phyloP scores from a whole-genome alignment of 2,329 filamentous ascomycete species.

The Paracoccidioides lutzii region DNA sequence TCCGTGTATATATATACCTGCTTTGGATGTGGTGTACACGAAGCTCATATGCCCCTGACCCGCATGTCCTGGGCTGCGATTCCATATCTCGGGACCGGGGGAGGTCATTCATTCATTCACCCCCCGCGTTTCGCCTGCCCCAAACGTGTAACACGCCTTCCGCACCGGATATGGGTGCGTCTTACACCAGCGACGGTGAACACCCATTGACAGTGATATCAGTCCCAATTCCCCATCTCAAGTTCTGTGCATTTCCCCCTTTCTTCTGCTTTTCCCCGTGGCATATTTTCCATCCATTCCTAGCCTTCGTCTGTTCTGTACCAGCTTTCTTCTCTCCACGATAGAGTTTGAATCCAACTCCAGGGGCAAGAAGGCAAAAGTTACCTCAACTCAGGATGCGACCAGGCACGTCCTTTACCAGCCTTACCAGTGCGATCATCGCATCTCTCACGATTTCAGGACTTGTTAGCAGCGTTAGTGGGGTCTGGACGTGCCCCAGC shows the following conservation, averaged over 20 bases:
- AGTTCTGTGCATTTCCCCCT: neutral
- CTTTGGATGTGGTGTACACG: too few species aligned
- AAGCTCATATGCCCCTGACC: neutral
- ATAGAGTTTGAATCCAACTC: too few species aligned
- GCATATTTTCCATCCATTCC: neutral
- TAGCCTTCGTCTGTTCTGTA: neutral
- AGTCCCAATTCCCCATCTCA: neutral
- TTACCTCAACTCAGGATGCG: neutral
- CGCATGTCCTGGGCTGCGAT: neutral
- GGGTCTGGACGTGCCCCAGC: slow-evolving; percentile 12
- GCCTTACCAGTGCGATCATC: neutral
- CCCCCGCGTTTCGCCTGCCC: neutral
- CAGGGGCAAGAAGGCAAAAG: neutral
- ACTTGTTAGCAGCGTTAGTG: slow-evolving; percentile 1
- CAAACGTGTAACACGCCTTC: neutral
- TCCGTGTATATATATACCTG: neutral
- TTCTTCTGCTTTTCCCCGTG: neutral
- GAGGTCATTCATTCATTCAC: neutral
- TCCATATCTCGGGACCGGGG: neutral
- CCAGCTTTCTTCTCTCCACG: too few species aligned
- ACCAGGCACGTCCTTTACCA: neutral
- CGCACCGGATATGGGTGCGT: neutral
- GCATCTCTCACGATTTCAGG: neutral
- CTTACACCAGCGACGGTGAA: neutral
- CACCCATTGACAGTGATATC: neutral